A percentile compares a stretch with the other conserved stretches of the same genome.
These are phyloP conservation scores for Primulina huaijiensis DNA, from an alignment of 257 asterid species.

Conservation along the genomic window DNA sequence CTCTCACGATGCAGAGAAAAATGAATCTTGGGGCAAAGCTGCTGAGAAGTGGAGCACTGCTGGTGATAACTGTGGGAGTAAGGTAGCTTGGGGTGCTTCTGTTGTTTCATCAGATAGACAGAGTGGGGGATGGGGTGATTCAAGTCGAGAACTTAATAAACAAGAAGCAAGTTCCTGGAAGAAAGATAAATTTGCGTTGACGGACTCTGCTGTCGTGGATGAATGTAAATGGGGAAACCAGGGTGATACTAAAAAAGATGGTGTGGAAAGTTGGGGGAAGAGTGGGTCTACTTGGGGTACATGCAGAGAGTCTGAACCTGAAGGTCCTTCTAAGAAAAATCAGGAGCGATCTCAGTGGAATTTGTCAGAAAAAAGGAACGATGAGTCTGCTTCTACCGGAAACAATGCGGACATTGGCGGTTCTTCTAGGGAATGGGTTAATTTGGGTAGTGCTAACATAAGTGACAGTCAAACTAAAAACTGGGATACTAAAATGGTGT, in stretches of 20 bases:
- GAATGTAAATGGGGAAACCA: constrained; percentile 30
- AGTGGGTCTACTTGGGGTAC: constrained; percentile 31
- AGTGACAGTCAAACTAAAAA: constrained; percentile 26
- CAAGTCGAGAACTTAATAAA: constrained; percentile 34
- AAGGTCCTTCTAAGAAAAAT: constrained; percentile 15
- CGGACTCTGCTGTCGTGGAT: constrained; percentile 10
- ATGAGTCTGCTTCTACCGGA: not conserved
- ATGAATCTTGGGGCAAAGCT: constrained; percentile 59
- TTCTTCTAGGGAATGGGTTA: not conserved
- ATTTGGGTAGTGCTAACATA: constrained; percentile 9
- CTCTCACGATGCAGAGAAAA: constrained; percentile 28
- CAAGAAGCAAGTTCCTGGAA: constrained; percentile 41
- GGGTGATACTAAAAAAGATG: constrained; percentile 26
- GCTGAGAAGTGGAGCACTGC: constrained; percentile 35
- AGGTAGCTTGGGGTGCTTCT: constrained; percentile 43
- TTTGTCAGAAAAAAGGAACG: constrained; percentile 11
- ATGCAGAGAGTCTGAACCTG: constrained; percentile 21
- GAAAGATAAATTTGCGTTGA: constrained; percentile 27
- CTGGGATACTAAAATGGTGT: constrained; percentile 27
- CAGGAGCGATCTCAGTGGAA: constrained; percentile 22
- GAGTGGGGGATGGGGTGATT: constrained; percentile 7
- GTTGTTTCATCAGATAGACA: constrained; percentile 13
- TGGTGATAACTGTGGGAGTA: constrained; percentile 41
- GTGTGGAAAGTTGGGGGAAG: constrained; percentile 32
- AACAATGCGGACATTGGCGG: not conserved